Base-by-base conservation (phyloP, 169 alveolate genomes). In the Theileria annulata region DNA sequence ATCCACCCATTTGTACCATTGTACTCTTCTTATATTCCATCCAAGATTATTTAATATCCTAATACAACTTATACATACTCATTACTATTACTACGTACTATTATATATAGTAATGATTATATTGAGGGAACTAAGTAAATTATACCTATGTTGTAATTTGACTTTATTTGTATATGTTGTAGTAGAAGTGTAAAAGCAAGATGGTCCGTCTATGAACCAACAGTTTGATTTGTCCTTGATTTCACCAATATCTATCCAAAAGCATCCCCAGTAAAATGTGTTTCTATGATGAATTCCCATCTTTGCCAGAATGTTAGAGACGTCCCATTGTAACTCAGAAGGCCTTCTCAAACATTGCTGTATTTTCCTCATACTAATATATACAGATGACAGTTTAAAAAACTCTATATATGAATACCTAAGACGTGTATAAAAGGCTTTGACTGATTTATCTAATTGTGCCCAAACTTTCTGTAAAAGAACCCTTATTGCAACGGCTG, bases 151-250 rank as follows among this genome's bases (percentile, higher is more conserved):
- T 77, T 92, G 93, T 59, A 92, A 85, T 47, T 91, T 91, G 12
- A 77, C 87, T 47, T 85, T 69, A 79, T 88, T 93, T 0, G 92
- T 89, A 69, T 92, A 92, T 33, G 73, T 47, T 31, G 88, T 86
- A 23, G 94, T 87, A 1, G 81, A 67, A 17, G 93, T 80, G 72
- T 92, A 92, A 74, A 92, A 92, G 67, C 91, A 88, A 9, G 92
- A 77, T 19, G 96, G 96, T 1, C 96, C 96, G 63, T 92, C 96
- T 13, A 92, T 83, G 56, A 92, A 92, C 93, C 95, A 91, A 59
- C 96, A 92, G 77, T 92, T 86, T 60, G 85, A 59, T 60, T 87
- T 75, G 15, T 92, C 96, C 58, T 77, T 85, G 3, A 74, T 80
- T 76, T 92, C 96, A 2, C 96, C 96, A 6, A 92, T 91, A 60